Base-by-base conservation (phyloP, 2,329 filamentous ascomycete species). In the Xylaria hypoxylon region DNA sequence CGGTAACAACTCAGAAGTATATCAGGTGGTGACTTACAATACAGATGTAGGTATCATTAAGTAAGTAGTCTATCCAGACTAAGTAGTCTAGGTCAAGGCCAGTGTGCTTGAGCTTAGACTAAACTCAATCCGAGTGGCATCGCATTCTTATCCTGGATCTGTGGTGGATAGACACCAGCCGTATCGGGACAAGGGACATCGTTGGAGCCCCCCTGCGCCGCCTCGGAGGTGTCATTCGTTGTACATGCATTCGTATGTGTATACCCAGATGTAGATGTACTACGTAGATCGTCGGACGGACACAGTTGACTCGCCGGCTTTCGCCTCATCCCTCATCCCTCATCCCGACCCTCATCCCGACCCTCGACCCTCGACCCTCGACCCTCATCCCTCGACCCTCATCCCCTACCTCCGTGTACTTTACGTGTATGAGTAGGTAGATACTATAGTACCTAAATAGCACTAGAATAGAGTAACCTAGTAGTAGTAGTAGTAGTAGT, bases 261-360 rank as follows among this genome's bases (percentile, higher is more conserved):
- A 59, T 53, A 47, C 40, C 45, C 52, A 35, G 13, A 51, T 42
- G 44, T 62, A 52, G n/a, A n/a, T n/a, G n/a, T n/a, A n/a, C n/a
- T n/a, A n/a, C n/a, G n/a, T n/a, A n/a, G 45, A 65, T 65, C 58
- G 53, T 58, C 47, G 38, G 64, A 58, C 47, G 19, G 45, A 31
- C 26, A 42, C 28, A 24, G 50, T 63, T 67, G 64, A 56, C 64
- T 67, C 48, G 64, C 53, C 42, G 42, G 50, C 52, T 63, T 28
- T 63, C 55, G 59, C 59, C 64, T 63, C 64, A 28, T 38, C 28
- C 17, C 28, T 15, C 59, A 6, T 47, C 28, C 15, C 35, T 38
- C n/a, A n/a, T n/a, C n/a, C n/a, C n/a, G n/a, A n/a, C n/a, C n/a
- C n/a, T n/a, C n/a, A n/a, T n/a, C 47, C 24, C 28, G 15, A 26